phyloP scores from a whole-genome alignment of 768 basidiomycete species.

The Tephrocybe sp. region DNA sequence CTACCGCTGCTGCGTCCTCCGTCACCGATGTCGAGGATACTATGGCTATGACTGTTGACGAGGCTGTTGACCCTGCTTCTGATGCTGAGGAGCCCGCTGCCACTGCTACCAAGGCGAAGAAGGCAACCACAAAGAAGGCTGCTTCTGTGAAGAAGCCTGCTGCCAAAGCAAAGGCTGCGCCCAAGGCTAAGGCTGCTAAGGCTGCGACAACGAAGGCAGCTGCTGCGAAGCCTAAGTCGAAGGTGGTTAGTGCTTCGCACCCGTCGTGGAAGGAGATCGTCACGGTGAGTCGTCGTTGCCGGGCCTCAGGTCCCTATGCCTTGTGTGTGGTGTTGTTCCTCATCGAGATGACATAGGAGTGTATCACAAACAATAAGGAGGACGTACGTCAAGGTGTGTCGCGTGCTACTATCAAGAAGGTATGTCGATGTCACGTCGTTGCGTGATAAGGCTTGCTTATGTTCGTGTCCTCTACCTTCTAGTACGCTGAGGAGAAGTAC shows the following conservation, averaged over 20 bases:
- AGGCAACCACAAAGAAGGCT: conserved; percentile 20
- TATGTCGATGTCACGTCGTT: conserved; percentile 28
- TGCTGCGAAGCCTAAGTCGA: conserved; percentile 12
- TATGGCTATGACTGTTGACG: conserved; percentile 14
- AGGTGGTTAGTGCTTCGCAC: conserved; percentile 27
- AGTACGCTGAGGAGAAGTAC: conserved; percentile 87
- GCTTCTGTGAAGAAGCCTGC: conserved; percentile 18
- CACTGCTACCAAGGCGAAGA: conserved; percentile 18
- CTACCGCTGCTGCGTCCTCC: conserved; percentile 17
- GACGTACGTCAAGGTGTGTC: conserved; percentile 74
- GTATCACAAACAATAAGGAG: conserved; percentile 62
- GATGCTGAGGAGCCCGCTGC: conserved; percentile 16
- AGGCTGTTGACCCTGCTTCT: conserved; percentile 15
- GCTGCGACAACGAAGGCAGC: conserved; percentile 22
- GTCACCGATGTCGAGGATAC: conserved; percentile 15
- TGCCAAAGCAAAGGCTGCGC: conserved; percentile 12
- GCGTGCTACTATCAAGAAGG: conserved; percentile 79
- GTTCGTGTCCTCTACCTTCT: neutral
- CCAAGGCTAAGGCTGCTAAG: conserved; percentile 31
- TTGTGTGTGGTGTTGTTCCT: neutral
- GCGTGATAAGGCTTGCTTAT: conserved; percentile 13
- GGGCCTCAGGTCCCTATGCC: neutral
- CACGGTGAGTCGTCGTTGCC: conserved; percentile 30
- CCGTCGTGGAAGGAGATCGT: conserved; percentile 59
- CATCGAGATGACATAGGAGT: conserved; percentile 47